Base-by-base conservation (phyloP, 2,329 filamentous ascomycete genomes). In the Scortechinia acanthostroma region DNA sequence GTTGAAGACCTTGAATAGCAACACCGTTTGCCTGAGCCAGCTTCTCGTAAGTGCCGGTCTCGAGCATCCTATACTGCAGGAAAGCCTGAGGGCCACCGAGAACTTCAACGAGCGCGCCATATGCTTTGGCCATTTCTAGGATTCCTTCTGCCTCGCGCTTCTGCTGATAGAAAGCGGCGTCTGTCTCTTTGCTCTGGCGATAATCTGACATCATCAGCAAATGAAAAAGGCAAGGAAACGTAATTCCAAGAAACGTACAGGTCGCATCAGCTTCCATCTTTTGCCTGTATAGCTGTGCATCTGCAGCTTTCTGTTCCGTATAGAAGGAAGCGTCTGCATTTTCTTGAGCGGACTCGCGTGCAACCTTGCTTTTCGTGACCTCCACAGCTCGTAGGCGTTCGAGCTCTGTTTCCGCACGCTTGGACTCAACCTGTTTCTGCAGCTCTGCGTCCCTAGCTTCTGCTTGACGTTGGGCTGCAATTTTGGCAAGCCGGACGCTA, bases 11-110 rank as follows among this genome's bases (percentile, higher is more conserved):
- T 44, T 78, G 73, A 58, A 94, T 78, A 22, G 87, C 88, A 22
- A 73, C 61, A 42, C 85, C 88, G 54, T 94, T 94, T 43, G 86
- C 87, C 54, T 84, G 74, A 47, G 88, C 88, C 43, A 94, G 76
- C 53, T 83, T 76, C 58, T 87, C 77, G 61, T 88, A 91, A 0
- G 84, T 87, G 53, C 83, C 83, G 62, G 84, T 84, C 67, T 91
- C 83, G 58, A 95, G 80, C 89, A 94, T 94, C 65, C 91, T 76
- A 71, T 86, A 91, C 61, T 91, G 84, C 54, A 94, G 71, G 47
- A 95, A 72, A 22, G 86, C 86, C 25, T 82, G 75, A 2, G 89
- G 86, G 0, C 89, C 88, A 48, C 88, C 88, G 42, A 94, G 80
- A 0, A 87, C 87, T 1, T 73, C 63, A 2, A 83, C 73, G 56